Evolutionary conservation across 169 alveolate species (phyloP).

Genomic region (Cryptosporidium bovis): DNA sequence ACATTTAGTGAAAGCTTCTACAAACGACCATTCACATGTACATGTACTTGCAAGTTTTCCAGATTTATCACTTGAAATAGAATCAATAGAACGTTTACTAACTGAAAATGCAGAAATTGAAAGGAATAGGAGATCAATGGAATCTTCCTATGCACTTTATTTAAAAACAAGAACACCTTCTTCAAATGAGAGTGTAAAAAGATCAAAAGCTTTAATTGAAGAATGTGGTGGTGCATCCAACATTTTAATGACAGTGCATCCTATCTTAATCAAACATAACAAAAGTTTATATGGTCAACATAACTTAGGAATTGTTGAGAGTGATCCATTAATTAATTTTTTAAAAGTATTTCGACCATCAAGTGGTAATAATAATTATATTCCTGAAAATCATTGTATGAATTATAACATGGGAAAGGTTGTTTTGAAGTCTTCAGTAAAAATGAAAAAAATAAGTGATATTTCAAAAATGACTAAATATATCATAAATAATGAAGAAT

Average conservation of each 20-base stretch:
- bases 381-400: too few species aligned
- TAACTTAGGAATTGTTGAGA: not conserved
- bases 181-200: constrained; percentile 75
- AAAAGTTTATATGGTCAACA: not conserved
- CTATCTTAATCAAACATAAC: not conserved
- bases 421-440: constrained; percentile 25
- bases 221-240: constrained; percentile 50
- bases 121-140: constrained; percentile 54
- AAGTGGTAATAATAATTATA: not conserved
- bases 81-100: constrained; percentile 69
- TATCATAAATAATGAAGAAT: not conserved
- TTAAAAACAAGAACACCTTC: constrained; percentile 70
- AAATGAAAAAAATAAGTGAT: constrained; percentile 54
- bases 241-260: constrained; percentile 60
- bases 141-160: constrained; percentile 74
- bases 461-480: not conserved
- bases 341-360: constrained; percentile 66
- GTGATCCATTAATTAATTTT: constrained; percentile 56
- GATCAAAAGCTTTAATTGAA: constrained; percentile 48
- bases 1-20: not conserved
- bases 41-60: constrained; percentile 40
- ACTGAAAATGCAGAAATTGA: constrained; percentile 76
- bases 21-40: not conserved
- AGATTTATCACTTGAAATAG: constrained; percentile 52
- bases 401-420: constrained; percentile 10